A percentile compares a stretch with the other conserved stretches of the same genome.
phyloP scores from a whole-genome alignment of 208 protist genomes.

The Leishmania tropica region DNA sequence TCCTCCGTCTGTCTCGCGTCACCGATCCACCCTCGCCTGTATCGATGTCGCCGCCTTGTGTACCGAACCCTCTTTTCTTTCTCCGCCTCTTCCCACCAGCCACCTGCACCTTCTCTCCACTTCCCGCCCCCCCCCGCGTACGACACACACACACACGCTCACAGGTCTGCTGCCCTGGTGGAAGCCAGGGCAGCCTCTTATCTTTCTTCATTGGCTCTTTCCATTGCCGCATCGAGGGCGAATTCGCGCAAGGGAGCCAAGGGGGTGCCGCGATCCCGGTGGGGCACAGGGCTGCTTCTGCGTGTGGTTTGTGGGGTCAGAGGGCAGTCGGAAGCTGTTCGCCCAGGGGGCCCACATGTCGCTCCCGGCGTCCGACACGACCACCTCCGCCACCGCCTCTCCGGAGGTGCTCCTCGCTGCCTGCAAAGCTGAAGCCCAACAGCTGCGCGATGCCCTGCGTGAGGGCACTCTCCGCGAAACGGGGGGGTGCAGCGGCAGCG shows the following conservation, averaged over 20 bases:
- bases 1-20: neutral
- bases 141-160: neutral
- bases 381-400: slow-evolving; percentile 9
- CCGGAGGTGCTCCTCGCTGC: slow-evolving; percentile 14
- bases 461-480: slow-evolving; percentile 17
- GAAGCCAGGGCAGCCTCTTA: neutral
- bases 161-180: neutral
- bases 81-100: neutral
- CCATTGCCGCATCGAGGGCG: neutral
- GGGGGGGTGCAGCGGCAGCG: neutral
- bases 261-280: neutral
- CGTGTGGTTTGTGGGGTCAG: no score
- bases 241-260: neutral
- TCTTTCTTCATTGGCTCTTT: neutral
- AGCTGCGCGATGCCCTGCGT: slow-evolving; percentile 37
- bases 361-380: neutral
- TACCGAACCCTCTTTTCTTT: neutral
- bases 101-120: neutral
- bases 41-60: neutral
- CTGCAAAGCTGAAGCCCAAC: slow-evolving; percentile 41
- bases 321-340: neutral
- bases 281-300: neutral
- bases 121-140: neutral
- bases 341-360: neutral
- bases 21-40: neutral